A percentile compares a stretch with the other conserved stretches of the same genome.
phyloP scores from a whole-genome alignment of 345 rosid species.

The Boechera divaricarpa region DNA sequence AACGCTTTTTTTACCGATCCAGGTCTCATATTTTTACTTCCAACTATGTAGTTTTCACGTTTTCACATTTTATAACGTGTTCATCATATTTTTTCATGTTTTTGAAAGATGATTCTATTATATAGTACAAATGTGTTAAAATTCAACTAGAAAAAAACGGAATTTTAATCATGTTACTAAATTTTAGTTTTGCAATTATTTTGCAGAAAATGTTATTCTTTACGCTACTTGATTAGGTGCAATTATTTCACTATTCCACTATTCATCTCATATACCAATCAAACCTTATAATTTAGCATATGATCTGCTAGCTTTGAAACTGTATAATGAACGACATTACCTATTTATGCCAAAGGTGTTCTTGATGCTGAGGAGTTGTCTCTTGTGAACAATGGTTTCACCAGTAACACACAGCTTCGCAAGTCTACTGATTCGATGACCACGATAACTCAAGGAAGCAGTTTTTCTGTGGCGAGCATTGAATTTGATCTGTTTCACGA shows the following conservation, averaged over 20 bases:
- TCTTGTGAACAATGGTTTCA: constrained; percentile 39
- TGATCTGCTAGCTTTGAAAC: background rate
- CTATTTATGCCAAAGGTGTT: constrained; percentile 34
- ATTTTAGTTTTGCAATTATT: background rate
- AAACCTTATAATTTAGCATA: background rate
- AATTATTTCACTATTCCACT: background rate
- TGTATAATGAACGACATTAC: background rate
- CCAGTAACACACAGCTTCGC: constrained; percentile 2
- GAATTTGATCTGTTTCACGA: constrained; percentile 42
- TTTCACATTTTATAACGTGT: constrained; percentile 4
- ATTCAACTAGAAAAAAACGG: too few species aligned
- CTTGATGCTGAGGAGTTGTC: constrained; percentile 44
- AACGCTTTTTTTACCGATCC: constrained; percentile 39
- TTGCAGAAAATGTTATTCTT: background rate
- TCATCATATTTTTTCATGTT: background rate
- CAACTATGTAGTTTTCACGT: background rate
- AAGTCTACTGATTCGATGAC: constrained; percentile 34
- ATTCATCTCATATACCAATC: background rate
- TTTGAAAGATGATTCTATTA: background rate
- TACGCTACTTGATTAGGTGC: background rate
- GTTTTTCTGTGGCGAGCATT: constrained; percentile 35
- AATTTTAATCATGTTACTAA: too few species aligned
- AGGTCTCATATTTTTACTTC: constrained; percentile 25
- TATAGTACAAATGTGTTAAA: background rate
- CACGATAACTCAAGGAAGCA: constrained; percentile 25